phyloP scores from a whole-genome alignment of 352 stramenopile genomes.

The Pythium aristosporum region DNA sequence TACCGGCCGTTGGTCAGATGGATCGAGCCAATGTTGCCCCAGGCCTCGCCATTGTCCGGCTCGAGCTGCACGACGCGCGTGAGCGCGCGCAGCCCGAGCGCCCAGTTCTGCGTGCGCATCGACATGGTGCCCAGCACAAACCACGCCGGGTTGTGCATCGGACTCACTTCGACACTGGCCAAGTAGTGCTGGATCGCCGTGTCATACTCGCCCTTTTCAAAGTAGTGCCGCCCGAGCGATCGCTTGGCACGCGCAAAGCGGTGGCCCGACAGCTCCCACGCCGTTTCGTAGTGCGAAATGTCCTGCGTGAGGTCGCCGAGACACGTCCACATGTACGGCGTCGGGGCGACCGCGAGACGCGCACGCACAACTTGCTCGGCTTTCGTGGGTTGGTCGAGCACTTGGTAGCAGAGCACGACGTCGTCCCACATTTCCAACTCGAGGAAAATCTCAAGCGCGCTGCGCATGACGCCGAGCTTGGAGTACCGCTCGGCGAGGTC shows the following conservation, averaged over 20 bases:
- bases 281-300: slow-evolving; percentile 87
- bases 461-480: slow-evolving; percentile 83
- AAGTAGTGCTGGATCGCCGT: slow-evolving; percentile 80
- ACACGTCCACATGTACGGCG: slow-evolving; percentile 93
- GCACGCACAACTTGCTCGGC: slow-evolving; percentile 90
- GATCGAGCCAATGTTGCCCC: slow-evolving; percentile 95
- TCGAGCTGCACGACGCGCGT: slow-evolving; percentile 93
- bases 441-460: slow-evolving; percentile 92
- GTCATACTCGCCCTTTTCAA: slow-evolving; percentile 83
- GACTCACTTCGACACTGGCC: slow-evolving; percentile 84
- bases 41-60: slow-evolving; percentile 93
- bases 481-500: slow-evolving; percentile 94
- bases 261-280: slow-evolving; percentile 90
- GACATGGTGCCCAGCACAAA: slow-evolving; percentile 90
- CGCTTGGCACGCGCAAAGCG: slow-evolving; percentile 92
- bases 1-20: slow-evolving; percentile 86
- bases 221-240: slow-evolving; percentile 87
- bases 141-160: slow-evolving; percentile 90
- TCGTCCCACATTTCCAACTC: slow-evolving; percentile 97
- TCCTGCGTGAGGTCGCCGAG: slow-evolving; percentile 93
- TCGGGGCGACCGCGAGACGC: slow-evolving; percentile 79
- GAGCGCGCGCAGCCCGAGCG: slow-evolving; percentile 86
- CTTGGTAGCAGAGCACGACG: slow-evolving; percentile 94
- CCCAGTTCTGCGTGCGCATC: slow-evolving; percentile 90
- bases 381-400: slow-evolving; percentile 88